These are phyloP conservation scores for Tylopilus plumbeoviolaceoides DNA, from an alignment of 768 basidiomycete species.

Conservation along the genomic window DNA sequence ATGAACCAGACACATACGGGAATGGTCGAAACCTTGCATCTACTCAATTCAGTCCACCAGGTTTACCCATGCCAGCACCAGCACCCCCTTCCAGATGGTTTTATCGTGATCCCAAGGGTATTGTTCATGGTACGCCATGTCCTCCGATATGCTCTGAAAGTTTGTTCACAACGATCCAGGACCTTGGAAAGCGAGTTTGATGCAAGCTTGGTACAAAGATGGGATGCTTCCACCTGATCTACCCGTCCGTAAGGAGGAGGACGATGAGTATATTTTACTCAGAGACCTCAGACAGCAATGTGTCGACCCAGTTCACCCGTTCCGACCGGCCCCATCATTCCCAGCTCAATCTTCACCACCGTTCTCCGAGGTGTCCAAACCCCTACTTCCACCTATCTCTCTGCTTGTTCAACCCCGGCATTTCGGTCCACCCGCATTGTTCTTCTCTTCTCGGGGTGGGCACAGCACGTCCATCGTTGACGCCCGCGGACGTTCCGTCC, in stretches of 20 bases:
- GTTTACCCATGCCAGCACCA: slow-evolving; percentile 67
- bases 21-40: slow-evolving; percentile 48
- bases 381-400: slow-evolving; percentile 69
- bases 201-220: slow-evolving; percentile 89
- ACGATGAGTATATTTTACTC: slow-evolving; percentile 60
- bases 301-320: slow-evolving; percentile 79
- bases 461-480: slow-evolving; percentile 88
- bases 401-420: slow-evolving; percentile 73
- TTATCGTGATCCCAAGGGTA: slow-evolving; percentile 78
- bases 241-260: slow-evolving; percentile 75
- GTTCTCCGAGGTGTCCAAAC: slow-evolving; percentile 41
- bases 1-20: slow-evolving; percentile 54
- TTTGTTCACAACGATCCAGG: slow-evolving; percentile 40
- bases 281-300: slow-evolving; percentile 75
- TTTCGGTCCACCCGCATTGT: slow-evolving; percentile 83
- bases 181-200: slow-evolving; percentile 82
- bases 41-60: slow-evolving; percentile 74
- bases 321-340: slow-evolving; percentile 47
- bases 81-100: slow-evolving; percentile 73
- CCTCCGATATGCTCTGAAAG: background rate
- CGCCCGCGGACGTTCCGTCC: slow-evolving; percentile 77
- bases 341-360: slow-evolving; percentile 27
- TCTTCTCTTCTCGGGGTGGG: slow-evolving; percentile 85
- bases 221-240: slow-evolving; percentile 78
- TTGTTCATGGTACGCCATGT: slow-evolving; percentile 62